Conservation (phyloP, 805 yeast species). For the Alloascoidea hylecoeti region DNA sequence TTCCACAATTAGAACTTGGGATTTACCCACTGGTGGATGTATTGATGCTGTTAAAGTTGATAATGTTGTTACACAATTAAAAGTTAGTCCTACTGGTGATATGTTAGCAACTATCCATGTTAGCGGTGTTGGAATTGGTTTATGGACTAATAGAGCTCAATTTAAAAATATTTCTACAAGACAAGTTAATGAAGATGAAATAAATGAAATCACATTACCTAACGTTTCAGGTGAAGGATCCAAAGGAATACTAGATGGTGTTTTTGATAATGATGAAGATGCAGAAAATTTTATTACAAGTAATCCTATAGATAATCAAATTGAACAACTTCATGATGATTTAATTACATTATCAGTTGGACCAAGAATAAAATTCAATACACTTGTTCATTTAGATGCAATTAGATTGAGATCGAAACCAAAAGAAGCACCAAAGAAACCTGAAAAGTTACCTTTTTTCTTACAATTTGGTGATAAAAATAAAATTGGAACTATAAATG, state of each 20-base stretch:
- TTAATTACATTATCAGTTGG: constrained; percentile 64
- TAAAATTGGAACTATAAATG: too few relatives aligned
- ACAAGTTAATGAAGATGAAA: constrained; percentile 51
- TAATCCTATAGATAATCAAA: constrained; percentile 18
- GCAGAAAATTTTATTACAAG: constrained; percentile 21
- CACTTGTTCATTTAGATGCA: constrained; percentile 67
- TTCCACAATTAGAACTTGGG: constrained; percentile 90
- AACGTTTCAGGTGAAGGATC: constrained; percentile 73
- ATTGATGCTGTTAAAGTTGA: constrained; percentile 79
- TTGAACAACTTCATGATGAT: constrained; percentile 45
- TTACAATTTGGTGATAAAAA: too few relatives aligned
- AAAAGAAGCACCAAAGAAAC: constrained; percentile 72
- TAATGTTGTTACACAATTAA: constrained; percentile 66
- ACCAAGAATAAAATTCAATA: constrained; percentile 67
- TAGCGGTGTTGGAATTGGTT: constrained; percentile 71
- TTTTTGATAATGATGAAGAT: constrained; percentile 30
- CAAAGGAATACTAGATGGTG: constrained; percentile 60
- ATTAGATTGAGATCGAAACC: constrained; percentile 86
- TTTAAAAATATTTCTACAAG: constrained; percentile 59
- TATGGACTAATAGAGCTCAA: constrained; percentile 90
- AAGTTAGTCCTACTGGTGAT: constrained; percentile 81
- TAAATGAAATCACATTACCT: constrained; percentile 41
- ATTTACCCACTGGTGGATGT: constrained; percentile 92
- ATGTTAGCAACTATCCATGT: constrained; percentile 89
- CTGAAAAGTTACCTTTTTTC: constrained; percentile 75